These are phyloP conservation scores for Neurospora tetraspora DNA, from an alignment of 495 filamentous ascomycete species.

Conservation along the genomic window DNA sequence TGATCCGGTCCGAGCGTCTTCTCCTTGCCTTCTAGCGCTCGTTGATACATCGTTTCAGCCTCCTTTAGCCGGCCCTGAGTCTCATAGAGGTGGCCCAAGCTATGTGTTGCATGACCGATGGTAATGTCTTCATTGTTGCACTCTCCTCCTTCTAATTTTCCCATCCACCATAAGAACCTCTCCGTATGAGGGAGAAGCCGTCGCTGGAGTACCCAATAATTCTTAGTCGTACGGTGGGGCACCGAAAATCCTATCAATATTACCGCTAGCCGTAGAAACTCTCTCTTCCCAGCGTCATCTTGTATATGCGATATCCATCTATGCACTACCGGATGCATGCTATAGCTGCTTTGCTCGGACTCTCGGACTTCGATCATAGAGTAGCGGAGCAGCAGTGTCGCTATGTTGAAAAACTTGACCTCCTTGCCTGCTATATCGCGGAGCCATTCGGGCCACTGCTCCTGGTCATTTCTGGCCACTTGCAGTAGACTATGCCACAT, in stretches of 20 bases:
- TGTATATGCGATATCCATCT: conserved; percentile 19
- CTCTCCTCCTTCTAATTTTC: conserved; percentile 1
- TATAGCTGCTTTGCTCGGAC: conserved; percentile 9
- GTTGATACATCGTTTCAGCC: no score
- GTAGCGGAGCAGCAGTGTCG: no score
- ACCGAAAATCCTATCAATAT: conserved; percentile 17
- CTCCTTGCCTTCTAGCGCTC: no score
- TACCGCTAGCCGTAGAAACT: conserved; percentile 11
- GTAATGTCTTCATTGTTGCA: conserved; percentile 14
- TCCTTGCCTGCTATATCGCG: no score
- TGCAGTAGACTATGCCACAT: conserved; percentile 20
- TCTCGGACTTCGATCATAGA: no score
- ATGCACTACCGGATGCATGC: conserved; percentile 26
- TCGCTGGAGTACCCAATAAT: conserved; percentile 14
- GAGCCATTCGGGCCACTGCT: background rate
- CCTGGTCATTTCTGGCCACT: conserved; percentile 1
- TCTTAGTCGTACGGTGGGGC: conserved; percentile 2
- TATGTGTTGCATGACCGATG: conserved; percentile 16
- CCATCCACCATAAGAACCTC: conserved; percentile 8
- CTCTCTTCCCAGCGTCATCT: conserved; percentile 6
- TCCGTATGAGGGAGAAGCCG: conserved; percentile 20
- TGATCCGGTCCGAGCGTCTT: no score
- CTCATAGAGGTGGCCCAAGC: conserved; percentile 20
- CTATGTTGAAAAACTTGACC: no score
- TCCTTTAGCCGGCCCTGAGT: conserved; percentile 16